Conservation (phyloP, 192 early-diverging fungal species). For the Rhizophagus sp. region DNA sequence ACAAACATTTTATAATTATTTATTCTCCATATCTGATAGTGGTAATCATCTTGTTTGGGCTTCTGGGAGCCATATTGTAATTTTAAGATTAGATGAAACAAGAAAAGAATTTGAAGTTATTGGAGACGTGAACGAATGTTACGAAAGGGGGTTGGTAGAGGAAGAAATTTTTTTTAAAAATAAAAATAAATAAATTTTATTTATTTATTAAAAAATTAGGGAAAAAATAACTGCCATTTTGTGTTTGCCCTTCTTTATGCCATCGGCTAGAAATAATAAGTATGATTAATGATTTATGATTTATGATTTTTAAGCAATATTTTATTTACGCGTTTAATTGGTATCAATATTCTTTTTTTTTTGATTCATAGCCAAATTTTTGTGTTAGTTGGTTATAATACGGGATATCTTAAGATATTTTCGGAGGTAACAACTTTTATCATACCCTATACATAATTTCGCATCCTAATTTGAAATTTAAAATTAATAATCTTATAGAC, state of each 20-base stretch:
- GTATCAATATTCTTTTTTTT: background rate
- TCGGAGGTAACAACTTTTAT: conserved; percentile 38
- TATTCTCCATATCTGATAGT: conserved; percentile 15
- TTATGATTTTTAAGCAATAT: background rate
- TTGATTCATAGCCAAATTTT: conserved; percentile 44
- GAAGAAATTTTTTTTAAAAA: background rate
- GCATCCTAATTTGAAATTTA: too few species aligned
- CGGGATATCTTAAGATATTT: conserved; percentile 57
- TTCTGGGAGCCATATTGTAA: background rate
- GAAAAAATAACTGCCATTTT: conserved; percentile 52
- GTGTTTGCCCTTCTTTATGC: conserved; percentile 54
- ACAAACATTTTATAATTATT: background rate
- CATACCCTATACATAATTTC: background rate
- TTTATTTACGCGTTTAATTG: background rate
- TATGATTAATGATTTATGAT: conserved; percentile 3
- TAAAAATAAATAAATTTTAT: background rate
- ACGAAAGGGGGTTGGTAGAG: background rate
- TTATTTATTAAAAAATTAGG: conserved; percentile 24
- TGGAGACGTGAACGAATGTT: background rate
- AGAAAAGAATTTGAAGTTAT: background rate
- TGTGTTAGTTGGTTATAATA: conserved; percentile 54
- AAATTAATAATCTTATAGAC: conserved; percentile 30
- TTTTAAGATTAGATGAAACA: background rate
- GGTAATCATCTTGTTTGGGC: background rate
- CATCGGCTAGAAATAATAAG: conserved; percentile 49